These are phyloP conservation scores for Coniella vitis DNA, from an alignment of 2,329 filamentous ascomycete genomes.

Conservation along the genomic window DNA sequence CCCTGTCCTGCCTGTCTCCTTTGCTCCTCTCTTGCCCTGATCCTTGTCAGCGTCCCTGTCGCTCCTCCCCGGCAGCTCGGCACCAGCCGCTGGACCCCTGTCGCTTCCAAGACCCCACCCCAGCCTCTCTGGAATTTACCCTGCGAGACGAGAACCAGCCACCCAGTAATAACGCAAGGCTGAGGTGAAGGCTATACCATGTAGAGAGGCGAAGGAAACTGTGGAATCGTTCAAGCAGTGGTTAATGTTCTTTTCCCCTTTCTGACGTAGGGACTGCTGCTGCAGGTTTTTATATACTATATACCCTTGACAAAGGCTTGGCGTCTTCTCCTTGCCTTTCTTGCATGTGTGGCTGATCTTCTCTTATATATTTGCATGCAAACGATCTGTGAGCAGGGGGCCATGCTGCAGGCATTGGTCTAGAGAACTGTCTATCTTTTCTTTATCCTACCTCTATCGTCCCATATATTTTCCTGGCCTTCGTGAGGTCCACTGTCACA, in stretches of 20 bases:
- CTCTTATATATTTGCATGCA: background rate
- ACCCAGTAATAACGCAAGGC: constrained; percentile 10
- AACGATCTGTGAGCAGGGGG: no score
- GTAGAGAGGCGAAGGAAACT: no score
- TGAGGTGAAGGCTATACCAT: background rate
- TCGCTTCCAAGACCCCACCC: background rate
- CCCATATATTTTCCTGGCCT: background rate
- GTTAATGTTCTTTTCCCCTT: no score
- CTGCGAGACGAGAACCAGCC: constrained; percentile 16
- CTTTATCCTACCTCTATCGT: no score
- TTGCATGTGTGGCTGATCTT: background rate
- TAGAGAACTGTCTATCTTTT: no score
- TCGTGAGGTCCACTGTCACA: background rate
- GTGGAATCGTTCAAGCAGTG: no score
- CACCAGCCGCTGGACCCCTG: background rate
- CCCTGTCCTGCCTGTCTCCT: background rate
- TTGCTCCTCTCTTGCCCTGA: background rate
- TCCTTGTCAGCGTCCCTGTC: background rate
- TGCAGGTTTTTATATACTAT: background rate
- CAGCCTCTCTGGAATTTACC: constrained; percentile 13
- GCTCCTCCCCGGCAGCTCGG: constrained; percentile 1
- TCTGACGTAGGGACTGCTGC: no score
- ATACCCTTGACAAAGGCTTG: background rate
- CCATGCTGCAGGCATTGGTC: no score
- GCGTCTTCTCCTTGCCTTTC: background rate